Evolutionary conservation across 2,329 filamentous ascomycete genomes (phyloP).

Genomic region (Neodidymelliopsis sp.): DNA sequence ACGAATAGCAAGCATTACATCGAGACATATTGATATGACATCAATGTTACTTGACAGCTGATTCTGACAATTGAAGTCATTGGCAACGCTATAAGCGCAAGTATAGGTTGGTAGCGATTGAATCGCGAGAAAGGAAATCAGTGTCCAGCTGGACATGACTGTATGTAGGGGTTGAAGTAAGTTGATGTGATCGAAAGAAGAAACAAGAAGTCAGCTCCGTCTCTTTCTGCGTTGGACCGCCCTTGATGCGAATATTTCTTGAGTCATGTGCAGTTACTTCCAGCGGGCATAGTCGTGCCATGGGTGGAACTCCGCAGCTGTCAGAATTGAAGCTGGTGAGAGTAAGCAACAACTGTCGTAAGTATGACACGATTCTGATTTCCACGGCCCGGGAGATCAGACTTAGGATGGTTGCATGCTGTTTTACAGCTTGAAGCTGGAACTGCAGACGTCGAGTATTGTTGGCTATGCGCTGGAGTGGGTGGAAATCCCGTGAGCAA

Average conservation of each 20-base stretch:
- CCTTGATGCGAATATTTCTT: too few relatives aligned
- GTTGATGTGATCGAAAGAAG: neutral
- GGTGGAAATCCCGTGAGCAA: too few relatives aligned
- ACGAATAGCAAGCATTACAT: too few relatives aligned
- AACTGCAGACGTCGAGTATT: neutral
- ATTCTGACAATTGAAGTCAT: too few relatives aligned
- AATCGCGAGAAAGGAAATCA: too few relatives aligned
- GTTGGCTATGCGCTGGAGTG: neutral
- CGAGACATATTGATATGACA: too few relatives aligned
- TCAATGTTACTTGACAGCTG: too few relatives aligned
- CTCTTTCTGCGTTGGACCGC: neutral
- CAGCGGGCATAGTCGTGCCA: neutral
- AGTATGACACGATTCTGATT: constrained; percentile 20
- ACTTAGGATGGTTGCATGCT: constrained; percentile 12
- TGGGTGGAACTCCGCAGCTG: neutral
- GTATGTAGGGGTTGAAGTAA: too few relatives aligned
- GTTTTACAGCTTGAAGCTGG: constrained; percentile 16
- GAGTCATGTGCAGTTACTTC: too few relatives aligned
- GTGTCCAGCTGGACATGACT: too few relatives aligned
- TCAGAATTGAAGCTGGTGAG: constrained; percentile 4
- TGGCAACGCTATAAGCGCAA: too few relatives aligned
- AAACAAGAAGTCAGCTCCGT: neutral
- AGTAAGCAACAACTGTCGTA: neutral
- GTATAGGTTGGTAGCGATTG: too few relatives aligned
- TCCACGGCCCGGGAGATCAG: constrained; percentile 31